phyloP scores from a whole-genome alignment of 2,329 filamentous ascomycete genomes.

The Triangularia setosa region DNA sequence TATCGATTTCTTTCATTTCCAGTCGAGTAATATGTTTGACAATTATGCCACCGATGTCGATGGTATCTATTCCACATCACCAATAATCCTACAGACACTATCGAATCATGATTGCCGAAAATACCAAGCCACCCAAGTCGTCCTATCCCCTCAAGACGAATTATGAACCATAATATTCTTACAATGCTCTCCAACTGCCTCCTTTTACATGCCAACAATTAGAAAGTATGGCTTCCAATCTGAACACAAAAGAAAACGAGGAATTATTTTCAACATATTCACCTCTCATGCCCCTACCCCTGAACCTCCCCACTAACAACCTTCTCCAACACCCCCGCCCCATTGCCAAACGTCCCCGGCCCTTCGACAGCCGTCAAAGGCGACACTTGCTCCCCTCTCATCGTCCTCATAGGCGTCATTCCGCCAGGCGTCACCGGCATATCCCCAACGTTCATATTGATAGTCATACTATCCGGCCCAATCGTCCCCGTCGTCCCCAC shows the following conservation, averaged over 20 bases:
- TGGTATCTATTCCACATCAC: too few relatives aligned
- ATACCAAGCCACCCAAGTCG: too few relatives aligned
- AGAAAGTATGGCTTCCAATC: background rate
- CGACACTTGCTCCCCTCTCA: background rate
- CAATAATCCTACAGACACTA: too few relatives aligned
- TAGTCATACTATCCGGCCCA: background rate
- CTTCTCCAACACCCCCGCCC: background rate
- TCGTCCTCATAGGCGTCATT: background rate
- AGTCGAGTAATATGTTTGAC: too few relatives aligned
- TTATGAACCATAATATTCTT: background rate
- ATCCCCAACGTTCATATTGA: background rate
- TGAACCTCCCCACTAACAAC: background rate
- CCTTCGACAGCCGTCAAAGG: background rate
- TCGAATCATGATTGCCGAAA: too few relatives aligned
- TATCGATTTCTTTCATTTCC: too few relatives aligned
- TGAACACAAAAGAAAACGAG: background rate
- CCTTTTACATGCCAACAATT: background rate
- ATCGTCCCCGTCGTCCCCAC: background rate
- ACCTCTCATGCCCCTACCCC: background rate
- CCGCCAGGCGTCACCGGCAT: background rate
- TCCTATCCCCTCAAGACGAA: too few relatives aligned
- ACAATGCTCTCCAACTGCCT: background rate
- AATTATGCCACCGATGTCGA: too few relatives aligned
- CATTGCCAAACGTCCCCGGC: background rate
- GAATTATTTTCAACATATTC: background rate